Evolutionary conservation across 129 eudicot genomes (phyloP), one percentile per base, ranked within the genome.

Genomic region (Flaveria sonorensis): DNA sequence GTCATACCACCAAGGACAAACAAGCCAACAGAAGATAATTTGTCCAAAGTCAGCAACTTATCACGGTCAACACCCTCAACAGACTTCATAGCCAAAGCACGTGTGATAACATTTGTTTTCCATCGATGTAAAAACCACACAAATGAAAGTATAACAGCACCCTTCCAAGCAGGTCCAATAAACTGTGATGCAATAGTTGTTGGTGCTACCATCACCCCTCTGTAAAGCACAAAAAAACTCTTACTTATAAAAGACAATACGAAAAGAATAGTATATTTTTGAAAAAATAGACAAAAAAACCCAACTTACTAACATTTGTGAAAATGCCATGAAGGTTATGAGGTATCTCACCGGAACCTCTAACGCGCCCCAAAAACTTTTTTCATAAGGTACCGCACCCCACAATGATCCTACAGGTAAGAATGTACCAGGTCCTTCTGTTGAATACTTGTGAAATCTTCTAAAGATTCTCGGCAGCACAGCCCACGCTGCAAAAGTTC

Each of bases 101-200:
- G 93, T 40, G 84, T n/a, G 75, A 95, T 81, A 36, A 92, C 93
- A 75, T 83, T 91, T 45, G 96, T 75, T 78, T 95, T 95, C 99
- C 99, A 95, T n/a, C 94, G 83, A 61, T 95, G 94, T 75, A 95
- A 60, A 84, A 95, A 95, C 99, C 99, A 95, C 71, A 95, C 96
- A 78, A 89, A 42, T 1, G 97, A 87, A n/a, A 95, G 72, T 70
- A 95, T 82, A 83, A 83, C 56, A 68, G 90, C 99, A 65, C 96
- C 99, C 75, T 83, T 91, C 97, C 97, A 91, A 32, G 90, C 86
- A 71, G 88, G 96, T 67, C 50, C 82, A 50, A 89, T 32, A 74
- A 79, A 91, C 56, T 88, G 94, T 53, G 92, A 77, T 10, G 92
- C 90, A 86, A 91, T 77, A 9, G 88, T 81, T 66, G 83, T 83